phyloP scores from a whole-genome alignment of 2,329 filamentous ascomycete species.

The Apiospora saccharicola region DNA sequence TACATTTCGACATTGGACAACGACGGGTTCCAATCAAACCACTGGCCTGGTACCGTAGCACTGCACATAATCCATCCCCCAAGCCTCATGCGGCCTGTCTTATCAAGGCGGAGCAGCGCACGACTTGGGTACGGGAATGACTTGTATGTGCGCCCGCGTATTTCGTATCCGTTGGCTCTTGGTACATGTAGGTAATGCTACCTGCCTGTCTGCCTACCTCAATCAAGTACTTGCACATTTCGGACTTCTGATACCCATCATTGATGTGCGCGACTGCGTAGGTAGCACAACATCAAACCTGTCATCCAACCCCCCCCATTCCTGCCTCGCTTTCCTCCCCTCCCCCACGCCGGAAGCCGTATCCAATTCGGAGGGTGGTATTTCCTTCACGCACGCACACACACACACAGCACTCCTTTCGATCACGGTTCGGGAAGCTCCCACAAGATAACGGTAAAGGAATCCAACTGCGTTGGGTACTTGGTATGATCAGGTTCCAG shows the following conservation, averaged over 20 bases:
- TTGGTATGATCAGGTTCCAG: background rate
- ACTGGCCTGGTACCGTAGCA: constrained; percentile 4
- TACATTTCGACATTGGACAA: background rate
- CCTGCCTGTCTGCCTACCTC: no score
- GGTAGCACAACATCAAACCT: background rate
- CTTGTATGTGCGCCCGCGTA: background rate
- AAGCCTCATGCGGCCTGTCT: background rate
- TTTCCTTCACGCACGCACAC: background rate
- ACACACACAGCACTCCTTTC: background rate
- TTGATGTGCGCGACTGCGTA: background rate
- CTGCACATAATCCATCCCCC: background rate
- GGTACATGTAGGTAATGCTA: no score
- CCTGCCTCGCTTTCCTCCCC: background rate
- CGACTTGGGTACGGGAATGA: background rate
- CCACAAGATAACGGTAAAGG: background rate
- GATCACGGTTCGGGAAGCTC: background rate
- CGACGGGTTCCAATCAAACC: constrained; percentile 17
- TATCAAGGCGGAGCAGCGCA: background rate
- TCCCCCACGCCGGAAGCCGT: constrained; percentile 1
- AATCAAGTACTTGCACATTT: background rate
- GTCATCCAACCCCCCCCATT: background rate
- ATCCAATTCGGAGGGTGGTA: background rate
- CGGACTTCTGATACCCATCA: background rate
- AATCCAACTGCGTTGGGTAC: background rate
- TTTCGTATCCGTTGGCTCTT: background rate